Evolutionary conservation across 352 stramenopile genomes (phyloP).

Genomic region (Pythium scleroteichum): DNA sequence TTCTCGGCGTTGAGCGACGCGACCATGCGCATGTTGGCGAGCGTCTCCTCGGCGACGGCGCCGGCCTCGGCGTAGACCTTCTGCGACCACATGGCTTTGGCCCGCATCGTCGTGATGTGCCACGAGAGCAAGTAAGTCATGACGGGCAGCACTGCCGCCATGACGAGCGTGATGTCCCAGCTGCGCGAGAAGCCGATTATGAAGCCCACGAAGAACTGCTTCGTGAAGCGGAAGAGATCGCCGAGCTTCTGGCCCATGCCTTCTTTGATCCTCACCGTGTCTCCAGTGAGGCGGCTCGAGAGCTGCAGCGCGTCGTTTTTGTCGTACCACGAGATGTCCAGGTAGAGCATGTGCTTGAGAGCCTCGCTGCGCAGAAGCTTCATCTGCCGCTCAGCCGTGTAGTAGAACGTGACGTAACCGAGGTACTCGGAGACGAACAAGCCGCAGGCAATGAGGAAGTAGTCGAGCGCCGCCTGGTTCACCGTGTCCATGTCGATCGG

Average conservation of each 20-base stretch:
- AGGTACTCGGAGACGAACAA: conserved; percentile 44
- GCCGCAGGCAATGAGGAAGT: conserved; percentile 33
- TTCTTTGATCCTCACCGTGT: conserved; percentile 45
- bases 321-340: conserved; percentile 40
- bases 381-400: conserved; percentile 44
- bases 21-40: conserved; percentile 33
- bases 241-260: conserved; percentile 41
- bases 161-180: conserved; percentile 38
- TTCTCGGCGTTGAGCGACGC: conserved; percentile 33
- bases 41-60: conserved; percentile 19
- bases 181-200: conserved; percentile 32
- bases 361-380: conserved; percentile 25
- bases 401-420: conserved; percentile 33
- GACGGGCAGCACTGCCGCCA: conserved; percentile 32
- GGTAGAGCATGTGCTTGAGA: conserved; percentile 36
- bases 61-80: conserved; percentile 22
- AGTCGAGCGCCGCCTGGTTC: conserved; percentile 34
- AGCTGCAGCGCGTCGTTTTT: conserved; percentile 28
- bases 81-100: conserved; percentile 27
- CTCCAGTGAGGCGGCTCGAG: conserved; percentile 30
- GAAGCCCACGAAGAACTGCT: conserved; percentile 33
- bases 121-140: conserved; percentile 28
- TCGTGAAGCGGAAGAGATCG: conserved; percentile 29
- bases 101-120: conserved; percentile 29
- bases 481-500: conserved; percentile 29